A percentile compares a stretch with the other conserved stretches of the same genome.
Evolutionary conservation across 1,139 yeast genomes (phyloP).

Genomic region (Kodamaea ohmeri): DNA sequence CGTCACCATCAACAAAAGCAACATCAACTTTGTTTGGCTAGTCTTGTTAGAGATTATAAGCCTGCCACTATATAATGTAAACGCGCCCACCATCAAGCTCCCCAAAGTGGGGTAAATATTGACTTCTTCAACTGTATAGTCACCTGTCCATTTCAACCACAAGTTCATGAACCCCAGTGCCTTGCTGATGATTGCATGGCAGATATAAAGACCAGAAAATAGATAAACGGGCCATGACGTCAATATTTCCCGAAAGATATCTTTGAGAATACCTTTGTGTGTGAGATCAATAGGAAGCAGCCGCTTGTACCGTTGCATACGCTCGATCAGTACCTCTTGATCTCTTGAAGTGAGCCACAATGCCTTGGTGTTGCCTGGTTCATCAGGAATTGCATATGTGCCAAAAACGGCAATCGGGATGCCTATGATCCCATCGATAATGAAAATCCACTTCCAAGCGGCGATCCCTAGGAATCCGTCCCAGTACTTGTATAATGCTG

Average conservation of each 20-base stretch:
- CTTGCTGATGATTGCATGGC: slow-evolving; percentile 10
- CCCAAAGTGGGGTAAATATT: slow-evolving; percentile 9
- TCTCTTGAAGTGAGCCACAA: slow-evolving; percentile 8
- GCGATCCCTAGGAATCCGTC: slow-evolving; percentile 24
- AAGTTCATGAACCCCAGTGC: slow-evolving; percentile 11
- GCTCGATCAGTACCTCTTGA: slow-evolving; percentile 4
- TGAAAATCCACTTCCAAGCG: slow-evolving; percentile 38
- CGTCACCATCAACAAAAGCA: slow-evolving; percentile 4
- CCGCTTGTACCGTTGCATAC: slow-evolving; percentile 9
- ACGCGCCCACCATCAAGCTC: slow-evolving; percentile 7
- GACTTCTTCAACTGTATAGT: slow-evolving; percentile 8
- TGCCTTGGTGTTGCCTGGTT: slow-evolving; percentile 10
- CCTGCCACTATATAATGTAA: slow-evolving; percentile 8
- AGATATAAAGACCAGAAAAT: slow-evolving; percentile 10
- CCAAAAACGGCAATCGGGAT: slow-evolving; percentile 31
- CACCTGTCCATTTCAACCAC: slow-evolving; percentile 12
- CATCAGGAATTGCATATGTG: slow-evolving; percentile 20
- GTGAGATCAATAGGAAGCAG: slow-evolving; percentile 6
- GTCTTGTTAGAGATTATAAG: slow-evolving; percentile 4
- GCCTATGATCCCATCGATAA: slow-evolving; percentile 31
- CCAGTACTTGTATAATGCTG: slow-evolving; percentile 19
- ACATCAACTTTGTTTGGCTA: slow-evolving; percentile 6
- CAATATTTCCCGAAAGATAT: slow-evolving; percentile 7
- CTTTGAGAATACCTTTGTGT: slow-evolving; percentile 4
- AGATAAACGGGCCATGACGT: slow-evolving; percentile 11